A percentile compares a stretch with the other conserved stretches of the same genome.
phyloP scores from a whole-genome alignment of 306 rosid genomes.

The Oxytropis ochrocephala region DNA sequence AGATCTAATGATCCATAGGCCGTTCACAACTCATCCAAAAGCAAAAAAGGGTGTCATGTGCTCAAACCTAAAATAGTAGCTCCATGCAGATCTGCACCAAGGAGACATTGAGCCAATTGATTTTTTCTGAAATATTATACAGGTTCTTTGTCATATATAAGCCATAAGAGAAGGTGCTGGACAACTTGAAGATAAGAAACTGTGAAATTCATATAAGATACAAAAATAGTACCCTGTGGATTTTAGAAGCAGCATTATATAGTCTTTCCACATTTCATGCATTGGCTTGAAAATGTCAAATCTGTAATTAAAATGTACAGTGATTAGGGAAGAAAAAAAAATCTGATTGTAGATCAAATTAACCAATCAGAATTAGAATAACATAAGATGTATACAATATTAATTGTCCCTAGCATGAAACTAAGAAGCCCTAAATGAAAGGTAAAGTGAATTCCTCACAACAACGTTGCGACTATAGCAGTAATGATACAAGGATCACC shows the following conservation, averaged over 20 bases:
- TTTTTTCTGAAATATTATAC: conserved; percentile 52
- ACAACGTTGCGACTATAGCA: background rate
- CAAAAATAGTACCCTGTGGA: conserved; percentile 44
- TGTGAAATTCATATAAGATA: background rate
- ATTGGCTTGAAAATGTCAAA: conserved; percentile 58
- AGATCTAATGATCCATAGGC: too few species aligned
- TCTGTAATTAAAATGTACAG: conserved; percentile 37
- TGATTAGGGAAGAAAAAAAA: conserved; percentile 3
- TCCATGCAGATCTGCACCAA: conserved; percentile 81
- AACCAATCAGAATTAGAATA: background rate
- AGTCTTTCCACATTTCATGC: conserved; percentile 88
- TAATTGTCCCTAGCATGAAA: background rate
- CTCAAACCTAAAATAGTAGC: conserved; percentile 63
- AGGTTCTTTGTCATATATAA: conserved; percentile 18
- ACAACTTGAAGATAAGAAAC: background rate
- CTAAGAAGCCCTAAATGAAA: conserved; percentile 1
- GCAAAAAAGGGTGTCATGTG: conserved; percentile 1
- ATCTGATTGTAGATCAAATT: background rate
- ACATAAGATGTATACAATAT: background rate
- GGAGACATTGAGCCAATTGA: conserved; percentile 70
- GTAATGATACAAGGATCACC: background rate
- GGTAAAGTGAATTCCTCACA: background rate
- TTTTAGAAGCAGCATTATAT: conserved; percentile 46
- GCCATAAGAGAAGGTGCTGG: background rate
- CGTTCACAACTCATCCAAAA: conserved; percentile 8